Conservation (phyloP, 2,329 filamentous ascomycete genomes). For the Hypomyces perniciosus region DNA sequence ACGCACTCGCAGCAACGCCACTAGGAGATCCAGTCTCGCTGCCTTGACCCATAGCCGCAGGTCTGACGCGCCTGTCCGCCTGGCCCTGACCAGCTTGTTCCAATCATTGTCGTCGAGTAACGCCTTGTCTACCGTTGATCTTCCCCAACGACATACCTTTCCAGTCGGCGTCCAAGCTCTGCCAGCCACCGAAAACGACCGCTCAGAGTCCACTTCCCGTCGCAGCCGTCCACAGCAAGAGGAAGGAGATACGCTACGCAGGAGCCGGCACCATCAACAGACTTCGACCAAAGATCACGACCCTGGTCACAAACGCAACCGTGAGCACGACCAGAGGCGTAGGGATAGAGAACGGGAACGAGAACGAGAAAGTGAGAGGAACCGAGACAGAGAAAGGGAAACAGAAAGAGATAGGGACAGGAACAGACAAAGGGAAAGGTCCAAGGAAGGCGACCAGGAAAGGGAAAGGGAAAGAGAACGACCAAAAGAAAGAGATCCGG, state of each 20-base stretch:
- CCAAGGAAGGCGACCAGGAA: neutral
- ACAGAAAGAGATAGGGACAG: neutral
- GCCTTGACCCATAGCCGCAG: neutral
- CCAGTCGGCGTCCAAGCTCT: constrained; percentile 8
- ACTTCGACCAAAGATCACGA: constrained; percentile 1
- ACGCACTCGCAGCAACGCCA: neutral
- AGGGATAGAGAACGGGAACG: neutral
- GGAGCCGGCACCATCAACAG: neutral
- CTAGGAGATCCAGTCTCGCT: constrained; percentile 5
- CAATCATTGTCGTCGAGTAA: constrained; percentile 6
- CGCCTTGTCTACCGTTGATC: constrained; percentile 9
- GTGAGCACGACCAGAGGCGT: neutral
- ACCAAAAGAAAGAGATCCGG: neutral
- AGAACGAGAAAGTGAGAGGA: neutral
- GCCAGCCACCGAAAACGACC: constrained; percentile 1
- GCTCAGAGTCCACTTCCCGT: constrained; percentile 2
- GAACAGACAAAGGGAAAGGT: constrained; percentile 7
- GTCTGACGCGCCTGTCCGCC: constrained; percentile 6
- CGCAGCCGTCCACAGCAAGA: constrained; percentile 1
- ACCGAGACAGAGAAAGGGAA: neutral
- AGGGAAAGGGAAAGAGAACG: neutral
- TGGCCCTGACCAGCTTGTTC: constrained; percentile 7
- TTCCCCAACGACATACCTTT: constrained; percentile 6
- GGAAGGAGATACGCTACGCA: neutral
- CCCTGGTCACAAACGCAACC: constrained; percentile 2